Conservation (phyloP, 2,329 filamentous ascomycete genomes). For the Claviceps maximensis region DNA sequence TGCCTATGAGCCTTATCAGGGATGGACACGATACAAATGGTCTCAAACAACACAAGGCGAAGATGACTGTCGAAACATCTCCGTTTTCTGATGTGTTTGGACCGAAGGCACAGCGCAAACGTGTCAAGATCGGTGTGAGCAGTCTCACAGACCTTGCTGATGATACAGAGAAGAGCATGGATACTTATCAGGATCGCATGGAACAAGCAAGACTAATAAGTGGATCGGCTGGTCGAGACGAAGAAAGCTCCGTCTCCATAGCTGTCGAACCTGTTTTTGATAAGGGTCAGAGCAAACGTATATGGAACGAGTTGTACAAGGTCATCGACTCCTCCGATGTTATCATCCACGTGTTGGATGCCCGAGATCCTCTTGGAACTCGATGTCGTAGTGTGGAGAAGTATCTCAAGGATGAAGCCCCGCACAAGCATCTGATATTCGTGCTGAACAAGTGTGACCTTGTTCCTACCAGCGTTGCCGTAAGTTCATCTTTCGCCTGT, state of each 20-base stretch:
- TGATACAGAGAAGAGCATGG: conserved; percentile 67
- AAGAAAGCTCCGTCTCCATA: conserved; percentile 38
- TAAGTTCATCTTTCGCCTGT: conserved; percentile 47
- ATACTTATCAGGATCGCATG: conserved; percentile 64
- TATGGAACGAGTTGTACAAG: conserved; percentile 94
- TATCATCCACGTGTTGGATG: conserved; percentile 86
- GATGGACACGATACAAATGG: conserved; percentile 69
- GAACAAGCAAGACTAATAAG: conserved; percentile 69
- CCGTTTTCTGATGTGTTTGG: conserved; percentile 87
- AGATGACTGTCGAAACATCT: conserved; percentile 79
- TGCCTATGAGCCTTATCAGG: conserved; percentile 86
- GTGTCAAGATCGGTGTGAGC: conserved; percentile 76
- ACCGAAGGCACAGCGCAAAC: conserved; percentile 82
- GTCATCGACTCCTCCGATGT: conserved; percentile 94
- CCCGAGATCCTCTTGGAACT: conserved; percentile 78
- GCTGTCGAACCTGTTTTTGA: conserved; percentile 80
- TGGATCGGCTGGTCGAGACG: conserved; percentile 47
- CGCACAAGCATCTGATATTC: conserved; percentile 74
- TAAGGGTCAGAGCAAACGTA: conserved; percentile 90
- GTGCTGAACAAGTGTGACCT: conserved; percentile 49
- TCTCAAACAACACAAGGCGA: conserved; percentile 82
- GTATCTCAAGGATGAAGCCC: conserved; percentile 83
- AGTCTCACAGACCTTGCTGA: conserved; percentile 72
- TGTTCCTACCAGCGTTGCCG: conserved; percentile 81
- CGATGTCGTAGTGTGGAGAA: conserved; percentile 70